Base-by-base conservation (phyloP, 345 rosid species). In the Eucalyptus regnans region DNA sequence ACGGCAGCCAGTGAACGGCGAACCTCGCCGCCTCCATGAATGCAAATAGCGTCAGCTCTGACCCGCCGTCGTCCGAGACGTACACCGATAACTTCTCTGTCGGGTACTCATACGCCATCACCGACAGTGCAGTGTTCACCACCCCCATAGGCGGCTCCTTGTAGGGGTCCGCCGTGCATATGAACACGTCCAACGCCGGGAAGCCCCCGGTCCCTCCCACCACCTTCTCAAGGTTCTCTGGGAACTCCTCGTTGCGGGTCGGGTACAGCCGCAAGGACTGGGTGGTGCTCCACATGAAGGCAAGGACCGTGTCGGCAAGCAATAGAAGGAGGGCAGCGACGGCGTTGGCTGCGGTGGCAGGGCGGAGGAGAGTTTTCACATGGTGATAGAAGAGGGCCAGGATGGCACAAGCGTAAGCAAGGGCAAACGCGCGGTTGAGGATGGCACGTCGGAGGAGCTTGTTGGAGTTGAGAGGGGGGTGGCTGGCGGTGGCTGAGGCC, bases 161-260 rank as follows among this genome's bases (percentile, higher is more conserved):
- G 92, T 91, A 93, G 0, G 99, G 99, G 91, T 96, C 99, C 50
- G 99, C 98, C 22, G 99, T 96, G 95, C 99, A 97, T 68, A 97
- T 89, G 86, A 96, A 95, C 90, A 97, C 93, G 52, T 97, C 99
- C 22, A 97, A 13, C 22, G 87, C 93, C 1, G 98, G 99, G 31
- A 90, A 93, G 13, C 94, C 94, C 15, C 92, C 92, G 9, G 48
- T 10, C 13, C 89, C 87, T n/a, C 89, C 88, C 51, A 90, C 9
- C 22, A 89, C 90, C 58, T 86, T 90, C 31, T 91, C 56, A 4
- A 93, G 93, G 87, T 90, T 91, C 84, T 93, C 96, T 0, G 94
- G 96, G 90, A 88, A 90, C 51, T 96, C 95, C 29, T 87, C 49
- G 8, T 96, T 93, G 33, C 71, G 88, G 83, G 93, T 83, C 8